Evolutionary conservation across 108 stramenopile genomes (phyloP).

Genomic region (Epithemia pelagica): DNA sequence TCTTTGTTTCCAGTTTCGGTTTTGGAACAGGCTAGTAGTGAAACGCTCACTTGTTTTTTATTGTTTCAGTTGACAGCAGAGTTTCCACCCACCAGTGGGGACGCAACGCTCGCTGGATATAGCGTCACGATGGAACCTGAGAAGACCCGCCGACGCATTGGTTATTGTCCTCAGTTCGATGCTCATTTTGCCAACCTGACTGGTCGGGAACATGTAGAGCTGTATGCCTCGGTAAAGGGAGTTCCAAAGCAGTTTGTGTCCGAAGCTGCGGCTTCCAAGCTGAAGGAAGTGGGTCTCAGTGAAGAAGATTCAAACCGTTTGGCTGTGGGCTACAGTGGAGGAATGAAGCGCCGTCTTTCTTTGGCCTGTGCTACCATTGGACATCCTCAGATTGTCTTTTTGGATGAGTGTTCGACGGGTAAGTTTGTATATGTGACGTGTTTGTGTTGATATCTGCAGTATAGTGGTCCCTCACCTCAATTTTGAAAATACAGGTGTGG

Average conservation of each 20-base stretch:
- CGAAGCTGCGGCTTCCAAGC: conserved; percentile 56
- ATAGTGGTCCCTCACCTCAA: too few species aligned
- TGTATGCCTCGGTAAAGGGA: conserved; percentile 93
- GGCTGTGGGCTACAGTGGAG: conserved; percentile 67
- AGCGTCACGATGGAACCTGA: conserved; percentile 76
- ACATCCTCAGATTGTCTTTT: conserved; percentile 68
- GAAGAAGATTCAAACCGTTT: conserved; percentile 63
- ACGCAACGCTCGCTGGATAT: conserved; percentile 81
- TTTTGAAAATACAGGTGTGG: conserved; percentile 27
- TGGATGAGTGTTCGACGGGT: conserved; percentile 69
- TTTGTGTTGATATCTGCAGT: too few species aligned
- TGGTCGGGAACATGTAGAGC: conserved; percentile 90
- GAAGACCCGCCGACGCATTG: conserved; percentile 70
- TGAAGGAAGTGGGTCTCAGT: conserved; percentile 72
- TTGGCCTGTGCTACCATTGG: conserved; percentile 85
- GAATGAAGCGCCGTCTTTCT: conserved; percentile 85
- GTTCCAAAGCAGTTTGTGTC: conserved; percentile 39
- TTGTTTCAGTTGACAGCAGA: conserved; percentile 72
- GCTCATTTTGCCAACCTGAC: conserved; percentile 96
- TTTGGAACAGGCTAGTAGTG: neutral
- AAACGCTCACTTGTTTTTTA: neutral
- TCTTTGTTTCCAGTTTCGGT: neutral
- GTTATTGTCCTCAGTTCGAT: conserved; percentile 98
- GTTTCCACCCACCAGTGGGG: conserved; percentile 85
- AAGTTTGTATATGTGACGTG: neutral